These are phyloP conservation scores for Pleurotus platypus DNA, from an alignment of 768 basidiomycete species.

Conservation along the genomic window DNA sequence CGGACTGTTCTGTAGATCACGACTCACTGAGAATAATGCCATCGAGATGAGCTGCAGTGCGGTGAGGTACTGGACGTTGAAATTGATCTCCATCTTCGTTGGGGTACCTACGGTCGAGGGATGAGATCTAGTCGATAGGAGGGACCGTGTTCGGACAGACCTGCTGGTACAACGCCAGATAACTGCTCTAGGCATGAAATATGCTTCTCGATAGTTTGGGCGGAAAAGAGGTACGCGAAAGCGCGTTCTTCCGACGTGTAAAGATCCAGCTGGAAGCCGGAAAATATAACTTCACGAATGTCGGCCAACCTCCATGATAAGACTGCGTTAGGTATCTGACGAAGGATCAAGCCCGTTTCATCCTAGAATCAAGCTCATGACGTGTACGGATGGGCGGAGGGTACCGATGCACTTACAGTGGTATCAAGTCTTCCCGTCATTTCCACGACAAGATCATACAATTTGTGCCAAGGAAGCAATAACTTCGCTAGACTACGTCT, in stretches of 20 bases:
- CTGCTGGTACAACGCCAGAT: conserved; percentile 31
- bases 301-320: conserved; percentile 57
- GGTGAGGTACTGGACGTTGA: conserved; percentile 48
- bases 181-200: conserved; percentile 50
- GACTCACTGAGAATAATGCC: conserved; percentile 50
- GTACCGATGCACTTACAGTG: conserved; percentile 19
- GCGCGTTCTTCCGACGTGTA: conserved; percentile 65
- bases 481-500: conserved; percentile 64
- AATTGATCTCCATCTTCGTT: conserved; percentile 42
- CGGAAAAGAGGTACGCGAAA: conserved; percentile 74
- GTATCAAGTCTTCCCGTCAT: conserved; percentile 26
- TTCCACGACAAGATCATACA: conserved; percentile 46
- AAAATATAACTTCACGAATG: conserved; percentile 65
- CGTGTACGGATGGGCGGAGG: conserved; percentile 2
- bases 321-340: conserved; percentile 42
- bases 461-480: conserved; percentile 60
- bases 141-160: conserved; percentile 21
- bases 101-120: conserved; percentile 27
- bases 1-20: neutral
- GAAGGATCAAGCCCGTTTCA: conserved; percentile 26
- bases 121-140: neutral
- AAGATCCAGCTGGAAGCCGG: conserved; percentile 75
- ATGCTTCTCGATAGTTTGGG: conserved; percentile 55
- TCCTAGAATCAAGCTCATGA: neutral
- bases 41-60: conserved; percentile 54